Percentiles rank a stretch among this genome's conserved stretches.
phyloP scores from a whole-genome alignment of 352 stramenopile species.

The Plasmopara muralis region DNA sequence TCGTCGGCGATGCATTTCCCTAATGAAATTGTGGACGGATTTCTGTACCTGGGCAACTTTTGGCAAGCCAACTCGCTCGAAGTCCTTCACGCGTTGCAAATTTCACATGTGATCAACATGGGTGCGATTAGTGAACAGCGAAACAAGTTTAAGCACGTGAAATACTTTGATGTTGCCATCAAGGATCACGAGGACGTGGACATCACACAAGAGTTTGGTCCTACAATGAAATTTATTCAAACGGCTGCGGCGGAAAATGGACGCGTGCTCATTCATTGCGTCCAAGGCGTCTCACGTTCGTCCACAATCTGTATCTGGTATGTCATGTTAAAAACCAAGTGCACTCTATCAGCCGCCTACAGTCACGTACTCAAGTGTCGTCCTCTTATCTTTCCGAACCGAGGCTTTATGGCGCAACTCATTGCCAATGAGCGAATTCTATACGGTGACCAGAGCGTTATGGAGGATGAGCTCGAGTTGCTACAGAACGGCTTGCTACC shows the following conservation, averaged over 20 bases:
- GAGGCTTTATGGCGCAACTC: slow-evolving; percentile 72
- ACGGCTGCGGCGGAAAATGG: slow-evolving; percentile 20
- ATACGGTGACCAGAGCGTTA: slow-evolving; percentile 64
- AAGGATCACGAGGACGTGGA: slow-evolving; percentile 55
- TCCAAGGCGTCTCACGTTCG: slow-evolving; percentile 74
- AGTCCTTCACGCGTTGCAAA: slow-evolving; percentile 45
- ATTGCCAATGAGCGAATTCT: slow-evolving; percentile 57
- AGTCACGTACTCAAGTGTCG: slow-evolving; percentile 71
- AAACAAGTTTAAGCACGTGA: slow-evolving; percentile 41
- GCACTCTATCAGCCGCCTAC: slow-evolving; percentile 69
- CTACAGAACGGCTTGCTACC: slow-evolving; percentile 59
- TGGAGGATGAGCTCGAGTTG: slow-evolving; percentile 53
- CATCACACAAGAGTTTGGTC: slow-evolving; percentile 46
- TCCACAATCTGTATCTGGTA: slow-evolving; percentile 77
- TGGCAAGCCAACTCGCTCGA: slow-evolving; percentile 67
- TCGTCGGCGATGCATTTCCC: slow-evolving; percentile 39
- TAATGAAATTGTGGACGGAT: slow-evolving; percentile 69
- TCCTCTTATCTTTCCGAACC: slow-evolving; percentile 73
- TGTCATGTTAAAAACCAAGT: slow-evolving; percentile 66
- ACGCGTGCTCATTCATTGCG: slow-evolving; percentile 75
- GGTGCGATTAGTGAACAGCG: slow-evolving; percentile 53
- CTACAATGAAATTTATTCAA: slow-evolving; percentile 52
- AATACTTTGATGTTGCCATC: slow-evolving; percentile 63
- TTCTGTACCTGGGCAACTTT: slow-evolving; percentile 74
- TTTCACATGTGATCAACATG: slow-evolving; percentile 75